Percentiles rank a stretch among this genome's conserved stretches.
Conservation (phyloP, 495 filamentous ascomycete genomes). For the Penicillium atrosanguineum region DNA sequence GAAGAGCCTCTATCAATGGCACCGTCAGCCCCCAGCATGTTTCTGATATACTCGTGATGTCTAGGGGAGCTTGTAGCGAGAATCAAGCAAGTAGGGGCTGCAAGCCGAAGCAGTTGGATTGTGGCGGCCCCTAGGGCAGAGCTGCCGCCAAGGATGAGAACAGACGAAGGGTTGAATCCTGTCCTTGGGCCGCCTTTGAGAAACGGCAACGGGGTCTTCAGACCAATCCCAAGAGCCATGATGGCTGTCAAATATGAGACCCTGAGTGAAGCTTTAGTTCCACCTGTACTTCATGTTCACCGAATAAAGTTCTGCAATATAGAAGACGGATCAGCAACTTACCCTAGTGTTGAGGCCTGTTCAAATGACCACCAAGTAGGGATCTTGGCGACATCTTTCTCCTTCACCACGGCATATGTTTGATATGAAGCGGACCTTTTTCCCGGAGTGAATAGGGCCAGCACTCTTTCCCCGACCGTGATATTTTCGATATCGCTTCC, state of each 20-base stretch:
- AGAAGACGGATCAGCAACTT: background rate
- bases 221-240: slow-evolving; percentile 23
- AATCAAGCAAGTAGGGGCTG: slow-evolving; percentile 28
- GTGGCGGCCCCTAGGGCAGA: slow-evolving; percentile 38
- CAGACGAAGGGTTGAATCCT: slow-evolving; percentile 20
- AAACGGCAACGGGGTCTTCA: slow-evolving; percentile 31
- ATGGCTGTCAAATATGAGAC: slow-evolving; percentile 41
- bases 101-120: slow-evolving; percentile 43
- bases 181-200: slow-evolving; percentile 15
- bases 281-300: background rate
- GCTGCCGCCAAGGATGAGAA: slow-evolving; percentile 44
- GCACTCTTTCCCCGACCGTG: slow-evolving; percentile 39
- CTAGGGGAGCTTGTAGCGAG: slow-evolving; percentile 36
- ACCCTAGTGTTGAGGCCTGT: slow-evolving; percentile 41
- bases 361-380: slow-evolving; percentile 29
- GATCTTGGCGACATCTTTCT: slow-evolving; percentile 33
- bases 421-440: slow-evolving; percentile 36
- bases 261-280: slow-evolving; percentile 13
- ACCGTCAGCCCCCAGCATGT: slow-evolving; percentile 29
- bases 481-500: slow-evolving; percentile 25
- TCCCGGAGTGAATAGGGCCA: slow-evolving; percentile 21
- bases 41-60: slow-evolving; percentile 26
- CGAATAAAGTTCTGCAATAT: background rate
- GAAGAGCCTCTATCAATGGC: slow-evolving; percentile 28
- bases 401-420: slow-evolving; percentile 31